phyloP scores from a whole-genome alignment of 1,284 basidiomycete species.

The Cutaneotrichosporon sp. region DNA sequence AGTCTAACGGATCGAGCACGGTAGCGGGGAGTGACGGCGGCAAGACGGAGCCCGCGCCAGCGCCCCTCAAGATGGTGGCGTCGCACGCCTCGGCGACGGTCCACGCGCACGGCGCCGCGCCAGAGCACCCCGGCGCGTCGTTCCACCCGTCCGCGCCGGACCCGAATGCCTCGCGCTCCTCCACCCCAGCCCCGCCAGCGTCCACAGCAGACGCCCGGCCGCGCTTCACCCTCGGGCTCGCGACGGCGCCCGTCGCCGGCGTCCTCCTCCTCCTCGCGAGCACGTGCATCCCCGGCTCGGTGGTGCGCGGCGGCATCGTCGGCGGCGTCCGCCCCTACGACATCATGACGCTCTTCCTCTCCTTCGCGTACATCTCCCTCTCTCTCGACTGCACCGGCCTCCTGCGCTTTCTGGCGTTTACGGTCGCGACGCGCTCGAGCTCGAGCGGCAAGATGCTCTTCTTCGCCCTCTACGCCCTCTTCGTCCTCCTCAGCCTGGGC shows the following conservation, averaged over 20 bases:
- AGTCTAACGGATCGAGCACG: too few species aligned
- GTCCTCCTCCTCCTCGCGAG: constrained; percentile 76
- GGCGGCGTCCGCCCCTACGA: constrained; percentile 83
- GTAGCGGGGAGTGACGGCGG: too few species aligned
- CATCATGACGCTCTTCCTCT: constrained; percentile 89
- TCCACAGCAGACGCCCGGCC: neutral
- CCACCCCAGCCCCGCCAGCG: neutral
- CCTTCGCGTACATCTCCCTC: constrained; percentile 88
- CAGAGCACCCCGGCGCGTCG: too few species aligned
- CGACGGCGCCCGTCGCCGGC: constrained; percentile 74
- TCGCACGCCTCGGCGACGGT: neutral
- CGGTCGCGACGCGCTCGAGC: constrained; percentile 77
- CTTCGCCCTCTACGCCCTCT: constrained; percentile 75
- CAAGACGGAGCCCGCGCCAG: neutral
- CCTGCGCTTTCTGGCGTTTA: constrained; percentile 81
- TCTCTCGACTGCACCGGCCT: constrained; percentile 85
- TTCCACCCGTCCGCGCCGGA: too few species aligned
- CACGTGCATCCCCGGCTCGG: constrained; percentile 67
- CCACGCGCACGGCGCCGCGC: neutral
- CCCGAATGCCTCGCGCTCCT: too few species aligned
- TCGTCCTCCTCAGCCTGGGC: constrained; percentile 73
- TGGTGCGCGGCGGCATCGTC: constrained; percentile 66
- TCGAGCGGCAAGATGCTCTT: constrained; percentile 66
- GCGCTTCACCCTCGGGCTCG: constrained; percentile 64
- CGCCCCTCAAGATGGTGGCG: neutral